Evolutionary conservation across 768 basidiomycete species (phyloP).

Genomic region (Collybia sordida): DNA sequence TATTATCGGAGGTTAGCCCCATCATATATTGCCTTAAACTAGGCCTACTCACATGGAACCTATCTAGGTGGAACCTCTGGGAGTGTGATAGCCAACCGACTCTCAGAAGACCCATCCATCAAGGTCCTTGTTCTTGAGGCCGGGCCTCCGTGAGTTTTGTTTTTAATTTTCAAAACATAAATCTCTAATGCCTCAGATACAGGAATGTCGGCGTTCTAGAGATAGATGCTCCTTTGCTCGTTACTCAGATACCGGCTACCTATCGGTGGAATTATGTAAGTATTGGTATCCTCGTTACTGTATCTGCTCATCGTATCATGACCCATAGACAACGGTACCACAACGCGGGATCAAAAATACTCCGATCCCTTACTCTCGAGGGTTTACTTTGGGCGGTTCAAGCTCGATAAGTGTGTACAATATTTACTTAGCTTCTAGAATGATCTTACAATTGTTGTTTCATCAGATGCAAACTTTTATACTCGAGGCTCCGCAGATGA

Average conservation of each 20-base stretch:
- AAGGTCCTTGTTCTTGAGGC: constrained; percentile 25
- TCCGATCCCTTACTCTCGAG: constrained; percentile 12
- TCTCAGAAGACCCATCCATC: constrained; percentile 16
- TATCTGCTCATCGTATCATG: constrained; percentile 14
- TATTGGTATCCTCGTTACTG: constrained; percentile 22
- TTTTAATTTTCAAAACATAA: background rate
- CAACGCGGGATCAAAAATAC: constrained; percentile 27
- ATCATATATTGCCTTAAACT: background rate
- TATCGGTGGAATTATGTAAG: constrained; percentile 22
- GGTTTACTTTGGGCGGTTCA: no score
- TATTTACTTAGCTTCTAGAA: no score
- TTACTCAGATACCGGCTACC: constrained; percentile 13
- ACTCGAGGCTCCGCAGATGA: no score
- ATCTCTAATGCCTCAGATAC: background rate
- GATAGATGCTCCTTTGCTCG: constrained; percentile 9
- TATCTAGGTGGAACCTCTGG: constrained; percentile 12
- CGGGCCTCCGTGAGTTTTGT: constrained; percentile 13
- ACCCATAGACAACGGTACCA: constrained; percentile 23
- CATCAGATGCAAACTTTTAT: no score
- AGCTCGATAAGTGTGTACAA: no score
- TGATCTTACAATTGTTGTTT: no score
- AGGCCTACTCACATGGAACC: background rate
- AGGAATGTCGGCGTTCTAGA: constrained; percentile 9
- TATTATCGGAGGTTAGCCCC: constrained; percentile 11
- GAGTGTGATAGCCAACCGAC: constrained; percentile 18